Evolutionary conservation across 2,329 filamentous ascomycete genomes (phyloP).

Genomic region (Xylaria hypoxylon): DNA sequence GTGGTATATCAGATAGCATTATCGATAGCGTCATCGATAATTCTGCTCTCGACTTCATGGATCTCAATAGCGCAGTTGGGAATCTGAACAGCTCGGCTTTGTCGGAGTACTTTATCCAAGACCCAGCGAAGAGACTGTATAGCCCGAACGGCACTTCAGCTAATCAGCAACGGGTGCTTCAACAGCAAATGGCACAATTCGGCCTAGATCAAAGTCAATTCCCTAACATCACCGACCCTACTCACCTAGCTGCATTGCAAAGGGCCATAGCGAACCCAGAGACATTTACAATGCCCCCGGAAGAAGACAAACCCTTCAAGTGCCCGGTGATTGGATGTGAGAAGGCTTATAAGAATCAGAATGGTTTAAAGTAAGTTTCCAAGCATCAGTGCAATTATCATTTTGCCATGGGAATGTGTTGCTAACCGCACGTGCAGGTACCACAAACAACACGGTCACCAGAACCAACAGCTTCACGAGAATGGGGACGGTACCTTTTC

Average conservation of each 20-base stretch:
- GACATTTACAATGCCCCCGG: constrained; percentile 74
- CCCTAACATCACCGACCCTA: constrained; percentile 80
- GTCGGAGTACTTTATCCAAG: constrained; percentile 78
- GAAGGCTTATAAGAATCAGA: constrained; percentile 99
- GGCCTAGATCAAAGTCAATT: constrained; percentile 82
- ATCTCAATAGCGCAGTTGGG: constrained; percentile 68
- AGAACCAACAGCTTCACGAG: constrained; percentile 95
- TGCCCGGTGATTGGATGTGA: constrained; percentile 98
- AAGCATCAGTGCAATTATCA: constrained; percentile 16
- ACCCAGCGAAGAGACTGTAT: constrained; percentile 93
- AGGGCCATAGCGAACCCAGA: constrained; percentile 60
- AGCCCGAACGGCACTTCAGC: constrained; percentile 81
- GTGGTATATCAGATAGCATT: constrained; percentile 75
- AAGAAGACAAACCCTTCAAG: constrained; percentile 97
- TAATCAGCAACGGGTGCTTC: constrained; percentile 69
- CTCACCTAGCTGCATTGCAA: constrained; percentile 64
- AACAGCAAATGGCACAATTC: constrained; percentile 76
- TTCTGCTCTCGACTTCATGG: constrained; percentile 69
- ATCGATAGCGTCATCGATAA: constrained; percentile 88
- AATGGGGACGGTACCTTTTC: constrained; percentile 98
- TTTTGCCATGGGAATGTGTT: constrained; percentile 35
- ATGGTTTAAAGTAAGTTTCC: constrained; percentile 85
- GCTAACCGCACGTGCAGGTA: constrained; percentile 62
- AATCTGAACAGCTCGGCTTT: constrained; percentile 66
- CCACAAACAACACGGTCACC: constrained; percentile 87